Percentiles rank a stretch among this genome's conserved stretches.
phyloP scores from a whole-genome alignment of 1,284 basidiomycete genomes.

The Ceratobasidium sp. region DNA sequence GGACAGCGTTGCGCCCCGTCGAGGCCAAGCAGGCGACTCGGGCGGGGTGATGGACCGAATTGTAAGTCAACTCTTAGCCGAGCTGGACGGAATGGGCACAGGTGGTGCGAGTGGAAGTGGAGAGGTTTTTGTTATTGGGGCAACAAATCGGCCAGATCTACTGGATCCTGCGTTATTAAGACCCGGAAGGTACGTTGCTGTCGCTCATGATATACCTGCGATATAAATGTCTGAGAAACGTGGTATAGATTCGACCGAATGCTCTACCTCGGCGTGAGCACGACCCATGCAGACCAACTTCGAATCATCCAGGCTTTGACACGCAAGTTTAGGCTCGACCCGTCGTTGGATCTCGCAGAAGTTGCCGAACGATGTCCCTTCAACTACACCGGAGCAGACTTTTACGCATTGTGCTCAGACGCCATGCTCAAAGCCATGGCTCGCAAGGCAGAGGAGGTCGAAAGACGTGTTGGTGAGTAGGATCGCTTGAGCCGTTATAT shows the following conservation, averaged over 20 bases:
- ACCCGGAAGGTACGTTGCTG: slow-evolving; percentile 84
- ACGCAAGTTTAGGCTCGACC: slow-evolving; percentile 87
- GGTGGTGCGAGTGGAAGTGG: slow-evolving; percentile 60
- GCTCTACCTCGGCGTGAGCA: slow-evolving; percentile 94
- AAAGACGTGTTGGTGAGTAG: slow-evolving; percentile 50
- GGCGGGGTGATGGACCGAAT: slow-evolving; percentile 98
- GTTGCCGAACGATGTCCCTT: slow-evolving; percentile 86
- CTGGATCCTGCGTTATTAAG: slow-evolving; percentile 92
- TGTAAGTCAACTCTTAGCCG: slow-evolving; percentile 93
- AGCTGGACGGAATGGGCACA: slow-evolving; percentile 88
- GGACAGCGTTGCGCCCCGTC: slow-evolving; percentile 94
- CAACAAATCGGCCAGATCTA: slow-evolving; percentile 96
- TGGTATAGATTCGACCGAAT: slow-evolving; percentile 99
- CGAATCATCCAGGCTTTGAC: slow-evolving; percentile 92
- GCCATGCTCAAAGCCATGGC: slow-evolving; percentile 97
- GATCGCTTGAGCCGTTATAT: background rate
- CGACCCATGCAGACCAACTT: slow-evolving; percentile 85
- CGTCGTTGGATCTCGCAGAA: slow-evolving; percentile 66
- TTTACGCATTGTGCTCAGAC: slow-evolving; percentile 97
- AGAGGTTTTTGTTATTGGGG: slow-evolving; percentile 95
- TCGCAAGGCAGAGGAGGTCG: slow-evolving; percentile 82
- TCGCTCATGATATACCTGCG: no score
- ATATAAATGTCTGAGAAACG: no score
- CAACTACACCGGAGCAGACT: slow-evolving; percentile 96
- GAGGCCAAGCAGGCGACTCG: slow-evolving; percentile 93